These are phyloP conservation scores for Setaria viridis DNA, from an alignment of 202 grass and related monocot species.

Conservation along the genomic window DNA sequence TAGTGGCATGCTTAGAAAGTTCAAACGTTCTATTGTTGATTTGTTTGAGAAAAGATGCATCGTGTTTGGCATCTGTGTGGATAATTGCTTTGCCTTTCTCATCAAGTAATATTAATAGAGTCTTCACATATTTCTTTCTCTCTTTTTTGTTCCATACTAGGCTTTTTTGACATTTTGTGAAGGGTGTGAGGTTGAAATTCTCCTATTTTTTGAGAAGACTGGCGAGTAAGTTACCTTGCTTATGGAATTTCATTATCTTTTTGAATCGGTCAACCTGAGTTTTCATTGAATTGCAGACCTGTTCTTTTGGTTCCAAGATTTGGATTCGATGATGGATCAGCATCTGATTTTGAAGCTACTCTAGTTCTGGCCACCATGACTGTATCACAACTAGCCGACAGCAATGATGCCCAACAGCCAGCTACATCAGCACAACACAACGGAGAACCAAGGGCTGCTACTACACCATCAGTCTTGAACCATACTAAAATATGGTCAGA, in stretches of 20 bases:
- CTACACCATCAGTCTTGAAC: conserved; percentile 61
- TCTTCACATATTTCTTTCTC: conserved; percentile 18
- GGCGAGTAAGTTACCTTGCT: conserved; percentile 70
- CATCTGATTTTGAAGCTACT: conserved; percentile 83
- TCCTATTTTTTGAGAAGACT: conserved; percentile 89
- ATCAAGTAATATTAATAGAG: conserved; percentile 4
- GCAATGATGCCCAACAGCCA: conserved; percentile 53
- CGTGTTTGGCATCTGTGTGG: conserved; percentile 26
- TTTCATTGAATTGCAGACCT: conserved; percentile 59
- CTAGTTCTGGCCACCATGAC: conserved; percentile 92
- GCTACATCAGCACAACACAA: conserved; percentile 50
- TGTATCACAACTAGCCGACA: conserved; percentile 71
- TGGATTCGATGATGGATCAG: conserved; percentile 67
- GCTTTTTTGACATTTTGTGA: conserved; percentile 93
- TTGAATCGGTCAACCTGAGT: conserved; percentile 2
- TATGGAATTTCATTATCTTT: conserved; percentile 26
- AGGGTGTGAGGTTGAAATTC: conserved; percentile 88
- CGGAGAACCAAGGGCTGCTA: conserved; percentile 59
- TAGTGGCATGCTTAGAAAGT: not conserved
- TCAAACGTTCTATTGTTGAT: not conserved
- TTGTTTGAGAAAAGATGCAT: not conserved
- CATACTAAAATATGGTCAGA: conserved; percentile 97
- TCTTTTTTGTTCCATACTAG: conserved; percentile 45
- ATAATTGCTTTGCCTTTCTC: not conserved
- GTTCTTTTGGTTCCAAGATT: conserved; percentile 82